These are phyloP conservation scores for Cutaneotrichosporon spelunceum DNA, from an alignment of 1,284 basidiomycete genomes.

Conservation along the genomic window DNA sequence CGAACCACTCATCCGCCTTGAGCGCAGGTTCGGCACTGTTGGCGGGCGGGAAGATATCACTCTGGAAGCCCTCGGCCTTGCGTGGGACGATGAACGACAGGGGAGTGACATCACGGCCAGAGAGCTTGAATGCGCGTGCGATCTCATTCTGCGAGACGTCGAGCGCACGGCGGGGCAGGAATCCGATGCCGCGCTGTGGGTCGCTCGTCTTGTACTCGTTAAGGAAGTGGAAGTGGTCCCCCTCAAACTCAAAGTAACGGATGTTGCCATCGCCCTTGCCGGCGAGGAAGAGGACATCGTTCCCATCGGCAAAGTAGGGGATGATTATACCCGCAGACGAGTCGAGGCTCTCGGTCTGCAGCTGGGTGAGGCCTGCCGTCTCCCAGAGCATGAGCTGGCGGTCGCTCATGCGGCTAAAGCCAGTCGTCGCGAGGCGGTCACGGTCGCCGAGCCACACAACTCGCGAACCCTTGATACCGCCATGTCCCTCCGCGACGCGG, in stretches of 20 bases:
- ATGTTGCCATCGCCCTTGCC: conserved; percentile 83
- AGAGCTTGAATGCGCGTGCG: conserved; percentile 89
- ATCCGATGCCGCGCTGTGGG: conserved; percentile 86
- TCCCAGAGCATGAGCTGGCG: conserved; percentile 88
- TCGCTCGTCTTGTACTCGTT: conserved; percentile 86
- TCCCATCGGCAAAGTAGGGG: conserved; percentile 93
- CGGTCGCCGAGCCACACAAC: conserved; percentile 87
- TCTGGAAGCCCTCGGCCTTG: conserved; percentile 56
- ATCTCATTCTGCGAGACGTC: conserved; percentile 91
- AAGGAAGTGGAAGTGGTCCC: conserved; percentile 73
- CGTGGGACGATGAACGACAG: conserved; percentile 92
- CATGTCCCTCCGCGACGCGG: conserved; percentile 77
- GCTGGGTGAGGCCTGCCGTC: conserved; percentile 63
- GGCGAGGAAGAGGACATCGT: conserved; percentile 86
- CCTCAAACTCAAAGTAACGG: conserved; percentile 92
- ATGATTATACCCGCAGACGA: conserved; percentile 89
- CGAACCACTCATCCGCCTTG: conserved; percentile 78
- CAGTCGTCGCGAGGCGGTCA: conserved; percentile 86
- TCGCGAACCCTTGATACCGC: conserved; percentile 88
- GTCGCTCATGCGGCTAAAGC: conserved; percentile 92
- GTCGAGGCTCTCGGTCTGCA: conserved; percentile 76
- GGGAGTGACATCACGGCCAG: conserved; percentile 71
- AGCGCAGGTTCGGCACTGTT: conserved; percentile 76
- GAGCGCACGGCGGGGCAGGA: conserved; percentile 85
- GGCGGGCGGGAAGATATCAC: conserved; percentile 82